A percentile compares a stretch with the other conserved stretches of the same genome.
These are phyloP conservation scores for Epicoccum nigrum DNA, from an alignment of 2,329 filamentous ascomycete genomes.

Conservation along the genomic window DNA sequence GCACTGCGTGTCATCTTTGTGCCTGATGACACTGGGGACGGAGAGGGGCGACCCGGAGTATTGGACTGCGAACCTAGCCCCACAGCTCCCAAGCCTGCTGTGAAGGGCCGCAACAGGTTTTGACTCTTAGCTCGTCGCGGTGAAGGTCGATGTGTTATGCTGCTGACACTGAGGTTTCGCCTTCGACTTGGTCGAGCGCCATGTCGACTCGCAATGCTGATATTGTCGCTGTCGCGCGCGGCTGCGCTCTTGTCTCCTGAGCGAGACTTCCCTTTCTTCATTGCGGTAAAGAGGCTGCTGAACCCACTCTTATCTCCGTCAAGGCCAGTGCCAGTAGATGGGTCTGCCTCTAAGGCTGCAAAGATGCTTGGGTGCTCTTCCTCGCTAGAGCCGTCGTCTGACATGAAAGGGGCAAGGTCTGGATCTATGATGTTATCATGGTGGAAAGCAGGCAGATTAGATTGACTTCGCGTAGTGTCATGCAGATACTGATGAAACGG, in stretches of 20 bases:
- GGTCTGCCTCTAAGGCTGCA: slow-evolving; percentile 70
- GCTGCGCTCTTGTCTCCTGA: slow-evolving; percentile 75
- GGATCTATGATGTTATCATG: slow-evolving; percentile 99
- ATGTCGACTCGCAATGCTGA: slow-evolving; percentile 69
- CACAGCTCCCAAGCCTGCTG: slow-evolving; percentile 48
- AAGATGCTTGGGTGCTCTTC: slow-evolving; percentile 92
- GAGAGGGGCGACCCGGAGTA: slow-evolving; percentile 34
- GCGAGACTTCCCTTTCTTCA: slow-evolving; percentile 76
- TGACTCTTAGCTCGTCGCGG: slow-evolving; percentile 67
- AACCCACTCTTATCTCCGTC: slow-evolving; percentile 79
- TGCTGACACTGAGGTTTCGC: slow-evolving; percentile 84
- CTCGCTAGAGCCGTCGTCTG: slow-evolving; percentile 88
- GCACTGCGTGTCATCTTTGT: slow-evolving; percentile 70
- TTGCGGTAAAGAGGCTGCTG: slow-evolving; percentile 72
- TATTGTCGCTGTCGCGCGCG: slow-evolving; percentile 67
- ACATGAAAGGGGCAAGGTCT: slow-evolving; percentile 92
- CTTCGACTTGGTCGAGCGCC: slow-evolving; percentile 69
- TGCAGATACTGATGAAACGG: slow-evolving; percentile 81
- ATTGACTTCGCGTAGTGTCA: slow-evolving; percentile 69
- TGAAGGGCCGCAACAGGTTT: slow-evolving; percentile 58
- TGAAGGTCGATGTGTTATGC: slow-evolving; percentile 73
- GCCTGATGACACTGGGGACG: slow-evolving; percentile 36
- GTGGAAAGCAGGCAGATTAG: slow-evolving; percentile 87
- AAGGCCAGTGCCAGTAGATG: slow-evolving; percentile 63
- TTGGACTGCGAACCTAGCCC: slow-evolving; percentile 23